Base-by-base conservation (phyloP, 2,329 filamentous ascomycete genomes). In the Diaporthe humulicola region DNA sequence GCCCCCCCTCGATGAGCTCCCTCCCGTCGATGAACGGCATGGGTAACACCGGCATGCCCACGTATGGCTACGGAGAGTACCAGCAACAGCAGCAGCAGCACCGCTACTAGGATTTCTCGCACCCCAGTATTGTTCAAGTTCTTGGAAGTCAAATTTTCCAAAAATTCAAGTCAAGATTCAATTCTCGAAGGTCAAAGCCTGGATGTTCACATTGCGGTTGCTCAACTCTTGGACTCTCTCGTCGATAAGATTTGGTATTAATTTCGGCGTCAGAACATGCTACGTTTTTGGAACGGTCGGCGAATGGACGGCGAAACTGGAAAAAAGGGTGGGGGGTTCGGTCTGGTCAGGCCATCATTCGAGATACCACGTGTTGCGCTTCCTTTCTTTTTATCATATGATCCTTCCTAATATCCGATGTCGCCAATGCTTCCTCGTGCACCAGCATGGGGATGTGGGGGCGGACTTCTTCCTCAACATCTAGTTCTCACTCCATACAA, bases 1-100 rank as follows among this genome's bases (percentile, higher is more conserved):
- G 71, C 17, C 74, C 71, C 14, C 71, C 71, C 4, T 10, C 48
- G 14, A 66, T 71, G 71, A 57, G 71, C 54, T 69, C 73, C 57
- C 54, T 74, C 14, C 73, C 75, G 2, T 74, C 75, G 4, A 74
- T 76, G 73, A 74, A 70, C 56, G 71, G 69, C 70, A 73, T 73
- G 69, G 56, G 48, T 12, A 45, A 52, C 38, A 52, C 38, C 36
- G 57, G 38, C 54, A 25, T 72, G 33, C 10, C 45, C 33, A 40
- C 33, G 17, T 72, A 64, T 36, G 48, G 25, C 36, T 54, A 72
- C 19, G 56, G 30, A 52, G 45, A 61, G n/a, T 69, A 69, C 33
- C 64, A 54, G 61, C 61, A 66, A 40, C 70, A 72, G 33, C 70
- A 73, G 38, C 74, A 75, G 54, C 70, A 64, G 38, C 48, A 38